Conservation (phyloP, 768 basidiomycete genomes). For the Lactarius vividus region DNA sequence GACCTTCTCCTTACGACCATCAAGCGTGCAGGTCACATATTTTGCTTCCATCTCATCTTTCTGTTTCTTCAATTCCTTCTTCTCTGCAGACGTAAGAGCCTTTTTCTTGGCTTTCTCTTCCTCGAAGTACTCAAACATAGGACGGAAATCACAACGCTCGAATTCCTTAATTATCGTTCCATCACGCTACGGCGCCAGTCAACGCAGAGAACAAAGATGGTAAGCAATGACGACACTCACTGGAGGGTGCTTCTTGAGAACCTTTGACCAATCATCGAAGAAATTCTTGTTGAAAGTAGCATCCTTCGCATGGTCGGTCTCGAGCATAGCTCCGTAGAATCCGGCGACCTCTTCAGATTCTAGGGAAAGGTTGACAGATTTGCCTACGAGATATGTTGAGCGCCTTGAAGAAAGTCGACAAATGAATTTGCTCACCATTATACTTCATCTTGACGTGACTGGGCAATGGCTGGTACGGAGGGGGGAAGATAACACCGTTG, state of each 20-base stretch:
- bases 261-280: constrained; percentile 82
- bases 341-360: constrained; percentile 96
- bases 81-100: constrained; percentile 75
- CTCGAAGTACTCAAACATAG: constrained; percentile 93
- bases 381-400: constrained; percentile 48
- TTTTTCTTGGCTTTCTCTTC: constrained; percentile 93
- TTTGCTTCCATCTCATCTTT: constrained; percentile 83
- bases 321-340: constrained; percentile 91
- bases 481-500: constrained; percentile 92
- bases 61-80: constrained; percentile 85
- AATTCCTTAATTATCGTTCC: constrained; percentile 73
- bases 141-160: constrained; percentile 86
- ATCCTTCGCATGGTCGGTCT: constrained; percentile 90
- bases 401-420: constrained; percentile 15
- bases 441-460: constrained; percentile 89
- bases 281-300: constrained; percentile 90
- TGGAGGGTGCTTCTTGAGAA: constrained; percentile 79
- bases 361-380: constrained; percentile 70
- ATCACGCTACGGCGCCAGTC: constrained; percentile 48
- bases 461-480: constrained; percentile 87
- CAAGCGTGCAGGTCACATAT: constrained; percentile 83
- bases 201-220: background rate
- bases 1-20: constrained; percentile 96
- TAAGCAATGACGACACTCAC: constrained; percentile 46
- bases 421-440: constrained; percentile 57